These are phyloP conservation scores for Pseudogymnoascus sp. DNA, from an alignment of 2,329 filamentous ascomycete genomes.

Conservation along the genomic window DNA sequence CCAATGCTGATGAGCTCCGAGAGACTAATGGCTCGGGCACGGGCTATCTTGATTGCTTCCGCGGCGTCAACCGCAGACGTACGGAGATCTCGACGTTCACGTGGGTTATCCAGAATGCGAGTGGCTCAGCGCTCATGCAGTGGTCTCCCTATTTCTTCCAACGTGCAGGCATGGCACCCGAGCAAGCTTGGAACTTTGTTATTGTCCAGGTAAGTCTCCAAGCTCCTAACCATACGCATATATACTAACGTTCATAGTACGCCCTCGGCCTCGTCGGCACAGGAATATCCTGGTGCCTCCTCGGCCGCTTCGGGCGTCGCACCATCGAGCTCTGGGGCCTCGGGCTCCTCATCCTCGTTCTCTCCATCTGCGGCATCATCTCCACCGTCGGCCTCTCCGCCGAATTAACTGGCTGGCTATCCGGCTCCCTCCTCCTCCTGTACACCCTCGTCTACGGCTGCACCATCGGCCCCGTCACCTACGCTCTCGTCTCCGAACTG, in stretches of 20 bases:
- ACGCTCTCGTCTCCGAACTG: neutral
- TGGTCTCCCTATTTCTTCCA: slow-evolving; percentile 52
- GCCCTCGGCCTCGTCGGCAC: slow-evolving; percentile 40
- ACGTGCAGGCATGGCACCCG: slow-evolving; percentile 40
- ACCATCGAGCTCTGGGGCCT: slow-evolving; percentile 47
- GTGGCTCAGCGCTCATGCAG: slow-evolving; percentile 51
- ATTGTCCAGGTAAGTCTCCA: slow-evolving; percentile 31
- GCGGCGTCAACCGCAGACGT: slow-evolving; percentile 36
- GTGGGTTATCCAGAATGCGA: slow-evolving; percentile 52
- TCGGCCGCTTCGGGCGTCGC: slow-evolving; percentile 38
- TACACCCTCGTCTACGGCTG: slow-evolving; percentile 32
- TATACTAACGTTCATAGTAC: neutral
- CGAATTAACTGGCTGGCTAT: slow-evolving; percentile 34
- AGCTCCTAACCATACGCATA: neutral
- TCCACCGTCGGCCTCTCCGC: slow-evolving; percentile 31
- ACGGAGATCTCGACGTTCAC: slow-evolving; percentile 46
- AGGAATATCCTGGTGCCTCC: slow-evolving; percentile 39
- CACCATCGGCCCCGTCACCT: slow-evolving; percentile 40
- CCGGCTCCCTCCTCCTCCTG: slow-evolving; percentile 31
- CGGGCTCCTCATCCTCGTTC: slow-evolving; percentile 62
- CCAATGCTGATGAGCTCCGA: slow-evolving; percentile 44
- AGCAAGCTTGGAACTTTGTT: slow-evolving; percentile 43
- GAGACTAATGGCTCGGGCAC: slow-evolving; percentile 33
- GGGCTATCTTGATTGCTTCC: slow-evolving; percentile 40
- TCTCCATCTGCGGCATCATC: slow-evolving; percentile 66